Base-by-base conservation (phyloP, 2,329 filamentous ascomycete genomes). In the Sordariomycetes sp. region DNA sequence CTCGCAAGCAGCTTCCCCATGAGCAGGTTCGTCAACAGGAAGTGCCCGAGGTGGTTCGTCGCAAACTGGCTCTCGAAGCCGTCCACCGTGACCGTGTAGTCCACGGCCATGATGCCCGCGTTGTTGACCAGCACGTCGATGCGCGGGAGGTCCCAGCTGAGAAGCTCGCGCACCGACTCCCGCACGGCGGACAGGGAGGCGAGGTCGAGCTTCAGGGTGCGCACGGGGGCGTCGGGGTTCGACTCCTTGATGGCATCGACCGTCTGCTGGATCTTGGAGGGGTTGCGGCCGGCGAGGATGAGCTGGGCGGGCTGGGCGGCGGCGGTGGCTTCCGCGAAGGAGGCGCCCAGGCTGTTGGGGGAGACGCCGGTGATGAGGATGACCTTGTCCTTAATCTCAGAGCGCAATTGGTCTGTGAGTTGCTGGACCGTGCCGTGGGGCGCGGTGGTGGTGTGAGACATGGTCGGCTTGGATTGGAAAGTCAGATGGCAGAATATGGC, bases 121-220 rank as follows among this genome's bases (percentile, higher is more conserved):
- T 73, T 75, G 59, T 76, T 76, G 12, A 77, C 69, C 12, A 77
- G 58, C 4, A 75, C 67, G 48, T 77, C 72, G 16, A 77, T 68
- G 10, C 50, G 62, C 60, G 63, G 65, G 2, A 72, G 65, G 4
- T 71, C 69, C 1, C 69, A 70, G 0, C 59, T 43, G 14, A 69
- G 71, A 4, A 77, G 67, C 11, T 68, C 65, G 1, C 61, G 64
- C 1, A 74, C 74, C 0, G 75, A 72, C 1, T 63, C 59, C 18
- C 76, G 70, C 3, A 79, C 68, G 0, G 68, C 68, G 2, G 69
- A 66, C 35, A 74, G 62, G 18, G 71, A 75, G n/a, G 66, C 66
- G 11, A 78, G 69, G 48, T 76, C 72, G 25, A 77, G 68, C 1
- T 68, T 53, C 2, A 77, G 64, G 2, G 64, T 54, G 32, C 71